A percentile compares a stretch with the other conserved stretches of the same genome.
phyloP scores from a whole-genome alignment of 2,329 filamentous ascomycete genomes.

The Trichoderma atrobrunneum region DNA sequence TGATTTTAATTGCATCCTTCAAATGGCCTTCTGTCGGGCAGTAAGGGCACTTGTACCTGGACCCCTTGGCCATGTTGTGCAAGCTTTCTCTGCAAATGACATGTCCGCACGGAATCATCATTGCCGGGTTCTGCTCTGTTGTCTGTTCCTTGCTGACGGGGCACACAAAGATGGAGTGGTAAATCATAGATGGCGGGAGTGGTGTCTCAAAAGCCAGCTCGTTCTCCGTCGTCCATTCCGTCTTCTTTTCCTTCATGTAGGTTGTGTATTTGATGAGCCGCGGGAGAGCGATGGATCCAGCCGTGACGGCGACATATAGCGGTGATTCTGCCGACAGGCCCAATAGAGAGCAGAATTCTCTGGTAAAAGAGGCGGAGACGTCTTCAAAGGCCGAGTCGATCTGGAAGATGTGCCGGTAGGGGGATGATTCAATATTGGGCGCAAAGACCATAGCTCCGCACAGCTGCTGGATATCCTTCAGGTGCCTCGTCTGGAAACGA shows the following conservation, averaged over 20 bases:
- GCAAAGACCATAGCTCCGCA: conserved; percentile 77
- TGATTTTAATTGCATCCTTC: conserved; percentile 72
- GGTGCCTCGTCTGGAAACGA: conserved; percentile 71
- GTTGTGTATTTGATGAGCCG: conserved; percentile 83
- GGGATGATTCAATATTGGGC: conserved; percentile 70
- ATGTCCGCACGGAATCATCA: conserved; percentile 96
- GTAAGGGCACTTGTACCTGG: conserved; percentile 91
- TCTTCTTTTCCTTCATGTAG: conserved; percentile 84
- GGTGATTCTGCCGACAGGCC: conserved; percentile 89
- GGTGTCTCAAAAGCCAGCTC: conserved; percentile 79
- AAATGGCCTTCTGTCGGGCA: conserved; percentile 81
- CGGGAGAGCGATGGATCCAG: conserved; percentile 86
- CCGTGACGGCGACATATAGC: conserved; percentile 87
- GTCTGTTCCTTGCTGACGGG: conserved; percentile 96
- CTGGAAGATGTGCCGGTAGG: conserved; percentile 76
- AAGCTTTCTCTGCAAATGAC: conserved; percentile 86
- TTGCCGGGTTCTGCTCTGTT: conserved; percentile 87
- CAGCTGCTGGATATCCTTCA: conserved; percentile 76
- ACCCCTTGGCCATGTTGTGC: conserved; percentile 73
- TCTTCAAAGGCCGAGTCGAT: conserved; percentile 76
- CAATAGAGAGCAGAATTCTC: conserved; percentile 90
- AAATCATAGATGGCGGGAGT: conserved; percentile 61
- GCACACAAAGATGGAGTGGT: conserved; percentile 97
- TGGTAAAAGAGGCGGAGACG: conserved; percentile 81
- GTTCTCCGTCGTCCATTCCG: conserved; percentile 90